Evolutionary conservation across 495 filamentous ascomycete species (phyloP).

Genomic region (Friedmanniomyces endolithicus): DNA sequence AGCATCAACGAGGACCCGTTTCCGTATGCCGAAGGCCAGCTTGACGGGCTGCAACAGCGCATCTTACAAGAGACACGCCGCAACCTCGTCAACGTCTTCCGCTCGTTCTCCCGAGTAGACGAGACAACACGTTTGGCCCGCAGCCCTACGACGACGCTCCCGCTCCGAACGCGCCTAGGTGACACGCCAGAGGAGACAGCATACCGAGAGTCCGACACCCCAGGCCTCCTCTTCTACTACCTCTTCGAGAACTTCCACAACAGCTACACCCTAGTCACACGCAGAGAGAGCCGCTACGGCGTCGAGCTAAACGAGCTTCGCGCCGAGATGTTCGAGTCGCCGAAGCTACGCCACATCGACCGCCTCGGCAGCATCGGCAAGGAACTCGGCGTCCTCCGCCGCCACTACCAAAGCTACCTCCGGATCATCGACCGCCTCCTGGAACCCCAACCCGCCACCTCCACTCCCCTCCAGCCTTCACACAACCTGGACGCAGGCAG

Average conservation of each 20-base stretch:
- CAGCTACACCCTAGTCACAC: conserved; percentile 50
- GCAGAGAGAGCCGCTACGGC: conserved; percentile 49
- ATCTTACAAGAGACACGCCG: conserved; percentile 45
- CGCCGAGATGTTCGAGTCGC: conserved; percentile 44
- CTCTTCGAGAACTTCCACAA: conserved; percentile 79
- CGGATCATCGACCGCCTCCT: conserved; percentile 64
- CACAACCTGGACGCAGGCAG: conserved; percentile 22
- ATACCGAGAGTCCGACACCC: conserved; percentile 39
- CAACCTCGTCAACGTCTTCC: conserved; percentile 60
- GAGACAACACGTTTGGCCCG: conserved; percentile 19
- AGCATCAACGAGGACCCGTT: conserved; percentile 64
- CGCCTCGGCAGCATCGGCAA: conserved; percentile 61
- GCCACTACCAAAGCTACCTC: conserved; percentile 67
- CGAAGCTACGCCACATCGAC: conserved; percentile 51
- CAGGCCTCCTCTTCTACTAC: conserved; percentile 73
- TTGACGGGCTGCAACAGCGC: conserved; percentile 23
- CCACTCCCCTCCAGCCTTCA: conserved; percentile 31
- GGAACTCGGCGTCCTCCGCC: conserved; percentile 54
- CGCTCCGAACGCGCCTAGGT: conserved; percentile 27
- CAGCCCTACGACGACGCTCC: conserved; percentile 24
- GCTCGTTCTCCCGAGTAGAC: conserved; percentile 46
- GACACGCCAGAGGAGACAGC: conserved; percentile 29
- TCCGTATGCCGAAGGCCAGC: conserved; percentile 28
- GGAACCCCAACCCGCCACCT: conserved; percentile 33
- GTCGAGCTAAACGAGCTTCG: conserved; percentile 45